Evolutionary conservation across 148 eudicot genomes (phyloP), one percentile per base, ranked within the genome.

Genomic region (Nyssa sinensis): DNA sequence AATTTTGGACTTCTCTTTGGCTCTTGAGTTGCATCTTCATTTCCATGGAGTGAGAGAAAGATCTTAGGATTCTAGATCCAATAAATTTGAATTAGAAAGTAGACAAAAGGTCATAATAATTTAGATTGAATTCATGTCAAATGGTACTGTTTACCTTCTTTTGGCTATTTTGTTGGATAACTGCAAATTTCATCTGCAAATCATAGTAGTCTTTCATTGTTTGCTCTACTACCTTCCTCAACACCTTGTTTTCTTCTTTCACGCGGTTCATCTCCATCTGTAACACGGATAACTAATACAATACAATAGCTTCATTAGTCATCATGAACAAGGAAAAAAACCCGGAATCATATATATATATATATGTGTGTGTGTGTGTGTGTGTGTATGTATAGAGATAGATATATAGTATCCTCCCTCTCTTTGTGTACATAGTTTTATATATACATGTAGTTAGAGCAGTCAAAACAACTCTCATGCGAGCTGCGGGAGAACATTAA

Each of bases 221-320:
- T 66, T 79, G 73, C 70, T 86, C 87, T 47, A 86, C 83, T 28
- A 81, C 86, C 64, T 77, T 75, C 78, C 69, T 79, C 72, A 86
- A 58, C 53, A 79, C 55, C 73, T 79, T 78, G 77, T 86, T 86
- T 77, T 86, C 89, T 73, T 86, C 89, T 71, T 77, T 86, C 83
- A 86, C 80, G 16, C 75, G 70, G 19, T 75, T 73, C 85, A 84
- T 79, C 82, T 80, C 79, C 80, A 34, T 79, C 79, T 84, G 85
- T 62, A 86, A 59, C 49, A 25, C 76, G 27, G 65, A 73, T 62
- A 86, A 24, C 89, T 86, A 37, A 10, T 35, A 75, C n/a, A n/a
- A n/a, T n/a, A n/a, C n/a, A n/a, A n/a, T n/a, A n/a, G n/a, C n/a
- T n/a, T n/a, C n/a, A n/a, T n/a, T n/a, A n/a, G n/a, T n/a, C n/a